Evolutionary conservation across 2,329 filamentous ascomycete genomes (phyloP).

Genomic region (Penicillium nordicum): DNA sequence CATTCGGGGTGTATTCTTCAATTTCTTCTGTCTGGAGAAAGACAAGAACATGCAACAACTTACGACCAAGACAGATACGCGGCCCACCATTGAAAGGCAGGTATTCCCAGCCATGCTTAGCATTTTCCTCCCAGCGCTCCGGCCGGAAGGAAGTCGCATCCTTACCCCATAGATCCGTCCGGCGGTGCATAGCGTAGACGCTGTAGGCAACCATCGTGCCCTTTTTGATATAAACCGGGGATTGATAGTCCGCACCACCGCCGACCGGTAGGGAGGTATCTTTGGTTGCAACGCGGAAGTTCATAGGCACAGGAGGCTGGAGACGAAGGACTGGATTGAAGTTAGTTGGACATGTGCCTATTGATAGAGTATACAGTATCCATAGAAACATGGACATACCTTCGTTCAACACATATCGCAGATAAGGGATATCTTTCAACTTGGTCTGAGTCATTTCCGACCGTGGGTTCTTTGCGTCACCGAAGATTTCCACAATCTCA

Average conservation of each 20-base stretch:
- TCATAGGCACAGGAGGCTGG: constrained; percentile 46
- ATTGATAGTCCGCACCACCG: constrained; percentile 58
- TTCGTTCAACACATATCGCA: constrained; percentile 41
- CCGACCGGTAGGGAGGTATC: constrained; percentile 48
- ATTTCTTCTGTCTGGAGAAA: neutral
- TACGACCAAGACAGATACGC: constrained; percentile 41
- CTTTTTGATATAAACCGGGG: constrained; percentile 64
- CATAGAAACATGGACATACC: constrained; percentile 14
- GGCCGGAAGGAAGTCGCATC: constrained; percentile 48
- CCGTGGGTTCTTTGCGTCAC: constrained; percentile 36
- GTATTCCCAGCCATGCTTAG: constrained; percentile 36
- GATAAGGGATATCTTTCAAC: constrained; percentile 41
- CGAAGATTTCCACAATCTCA: constrained; percentile 40
- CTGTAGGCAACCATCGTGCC: constrained; percentile 64
- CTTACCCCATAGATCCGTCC: constrained; percentile 47
- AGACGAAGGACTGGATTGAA: constrained; percentile 38
- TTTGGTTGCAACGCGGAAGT: constrained; percentile 41
- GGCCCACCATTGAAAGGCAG: constrained; percentile 41
- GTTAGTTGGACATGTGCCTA: neutral
- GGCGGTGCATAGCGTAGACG: constrained; percentile 70
- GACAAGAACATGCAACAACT: constrained; percentile 13
- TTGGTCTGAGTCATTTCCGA: constrained; percentile 43
- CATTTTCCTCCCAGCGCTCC: constrained; percentile 48
- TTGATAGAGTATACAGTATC: neutral
- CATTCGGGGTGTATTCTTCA: neutral